phyloP scores from a whole-genome alignment of 106 monocot species.

The Allium cepa region DNA sequence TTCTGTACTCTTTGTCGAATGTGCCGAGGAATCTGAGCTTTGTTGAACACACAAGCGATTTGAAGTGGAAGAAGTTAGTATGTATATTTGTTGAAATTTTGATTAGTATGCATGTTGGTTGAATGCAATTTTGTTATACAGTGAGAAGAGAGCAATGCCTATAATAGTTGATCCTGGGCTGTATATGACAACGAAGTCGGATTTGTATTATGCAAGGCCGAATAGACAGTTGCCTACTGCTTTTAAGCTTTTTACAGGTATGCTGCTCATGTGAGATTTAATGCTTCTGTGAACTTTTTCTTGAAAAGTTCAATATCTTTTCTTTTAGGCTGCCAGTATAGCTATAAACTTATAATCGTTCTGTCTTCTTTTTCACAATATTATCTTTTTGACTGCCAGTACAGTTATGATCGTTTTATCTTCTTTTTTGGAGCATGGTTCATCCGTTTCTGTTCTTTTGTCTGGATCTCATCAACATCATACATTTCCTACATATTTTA shows the following conservation, averaged over 20 bases:
- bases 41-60: slow-evolving; percentile 10
- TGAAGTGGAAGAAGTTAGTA: slow-evolving; percentile 13
- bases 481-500: too few species aligned
- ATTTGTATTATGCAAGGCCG: slow-evolving; percentile 7
- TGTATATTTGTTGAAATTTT: background rate
- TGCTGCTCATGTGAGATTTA: too few species aligned
- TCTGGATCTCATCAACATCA: too few species aligned
- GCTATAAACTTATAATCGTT: too few species aligned
- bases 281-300: too few species aligned
- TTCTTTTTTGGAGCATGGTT: too few species aligned
- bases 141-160: slow-evolving; percentile 13
- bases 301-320: too few species aligned
- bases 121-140: background rate
- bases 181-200: slow-evolving; percentile 12
- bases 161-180: slow-evolving; percentile 21
- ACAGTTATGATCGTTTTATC: too few species aligned
- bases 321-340: too few species aligned
- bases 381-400: too few species aligned
- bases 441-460: too few species aligned
- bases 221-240: slow-evolving; percentile 12
- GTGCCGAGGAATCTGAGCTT: slow-evolving; percentile 12
- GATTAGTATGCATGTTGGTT: background rate
- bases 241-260: slow-evolving; percentile 24
- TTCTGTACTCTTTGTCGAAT: background rate
- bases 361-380: too few species aligned